Evolutionary conservation across 768 basidiomycete genomes (phyloP).

Genomic region (Coprinellus micaceus): DNA sequence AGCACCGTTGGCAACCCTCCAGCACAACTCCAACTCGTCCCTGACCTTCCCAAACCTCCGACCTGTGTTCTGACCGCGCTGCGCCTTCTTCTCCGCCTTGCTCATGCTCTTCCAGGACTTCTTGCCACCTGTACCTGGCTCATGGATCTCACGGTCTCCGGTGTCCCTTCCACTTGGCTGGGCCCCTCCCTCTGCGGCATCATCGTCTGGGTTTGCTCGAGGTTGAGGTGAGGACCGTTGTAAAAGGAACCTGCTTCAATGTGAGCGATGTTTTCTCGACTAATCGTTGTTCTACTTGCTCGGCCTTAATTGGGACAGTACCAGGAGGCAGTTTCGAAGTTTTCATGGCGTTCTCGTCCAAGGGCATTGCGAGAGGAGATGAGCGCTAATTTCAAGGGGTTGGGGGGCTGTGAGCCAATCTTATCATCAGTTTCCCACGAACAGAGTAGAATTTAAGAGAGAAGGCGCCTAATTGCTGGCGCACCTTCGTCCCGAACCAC

Average conservation of each 20-base stretch:
- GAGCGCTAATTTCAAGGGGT: too few relatives aligned
- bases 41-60: slow-evolving; percentile 72
- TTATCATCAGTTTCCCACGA: too few relatives aligned
- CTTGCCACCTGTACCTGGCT: slow-evolving; percentile 15
- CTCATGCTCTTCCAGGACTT: slow-evolving; percentile 36
- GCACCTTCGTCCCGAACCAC: too few relatives aligned
- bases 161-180: slow-evolving; percentile 28
- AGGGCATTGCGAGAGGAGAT: too few relatives aligned
- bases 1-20: slow-evolving; percentile 66
- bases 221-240: slow-evolving; percentile 11
- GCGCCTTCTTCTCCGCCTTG: slow-evolving; percentile 69
- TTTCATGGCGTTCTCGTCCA: neutral
- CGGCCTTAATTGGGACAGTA: slow-evolving; percentile 17
- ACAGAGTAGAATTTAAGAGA: too few relatives aligned
- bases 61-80: slow-evolving; percentile 80
- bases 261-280: neutral
- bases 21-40: slow-evolving; percentile 83
- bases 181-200: slow-evolving; percentile 59
- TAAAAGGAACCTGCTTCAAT: slow-evolving; percentile 25
- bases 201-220: slow-evolving; percentile 32
- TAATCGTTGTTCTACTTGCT: neutral
- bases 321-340: slow-evolving; percentile 19
- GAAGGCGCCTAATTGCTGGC: too few relatives aligned
- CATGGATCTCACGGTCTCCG: slow-evolving; percentile 16
- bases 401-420: too few relatives aligned